These are phyloP conservation scores for Stephania cephalantha DNA, from an alignment of 164 flowering plant genomes.

Conservation along the genomic window DNA sequence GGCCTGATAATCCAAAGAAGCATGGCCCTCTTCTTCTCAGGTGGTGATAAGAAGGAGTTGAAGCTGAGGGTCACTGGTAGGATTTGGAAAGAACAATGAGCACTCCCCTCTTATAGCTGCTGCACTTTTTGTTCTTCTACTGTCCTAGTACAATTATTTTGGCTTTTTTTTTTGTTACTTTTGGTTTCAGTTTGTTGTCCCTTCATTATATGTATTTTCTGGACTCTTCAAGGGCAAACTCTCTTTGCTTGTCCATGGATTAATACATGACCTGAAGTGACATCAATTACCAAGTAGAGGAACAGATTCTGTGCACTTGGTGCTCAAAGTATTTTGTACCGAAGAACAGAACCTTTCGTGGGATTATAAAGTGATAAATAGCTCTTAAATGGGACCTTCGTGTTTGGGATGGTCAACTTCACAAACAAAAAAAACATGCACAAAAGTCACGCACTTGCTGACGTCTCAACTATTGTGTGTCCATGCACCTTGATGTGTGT, in stretches of 20 bases:
- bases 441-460: too few species aligned
- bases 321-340: background rate
- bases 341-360: background rate
- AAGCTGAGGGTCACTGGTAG: constrained; percentile 58
- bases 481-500: too few species aligned
- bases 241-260: constrained; percentile 47
- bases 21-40: constrained; percentile 60
- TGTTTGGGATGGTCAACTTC: too few species aligned
- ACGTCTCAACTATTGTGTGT: too few species aligned
- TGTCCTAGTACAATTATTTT: background rate
- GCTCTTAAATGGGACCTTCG: background rate
- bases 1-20: constrained; percentile 53
- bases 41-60: constrained; percentile 52
- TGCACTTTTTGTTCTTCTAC: background rate
- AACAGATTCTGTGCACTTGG: background rate
- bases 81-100: constrained; percentile 52
- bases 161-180: background rate
- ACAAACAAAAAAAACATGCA: too few species aligned
- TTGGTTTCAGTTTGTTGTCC: background rate
- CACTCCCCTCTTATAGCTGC: background rate
- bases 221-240: constrained; percentile 35
- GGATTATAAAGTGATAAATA: background rate
- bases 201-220: constrained; percentile 32
- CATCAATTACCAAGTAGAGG: background rate
- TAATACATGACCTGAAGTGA: constrained; percentile 30